Base-by-base conservation (phyloP, 2,329 filamentous ascomycete species). In the Salinomyces thailandicus region DNA sequence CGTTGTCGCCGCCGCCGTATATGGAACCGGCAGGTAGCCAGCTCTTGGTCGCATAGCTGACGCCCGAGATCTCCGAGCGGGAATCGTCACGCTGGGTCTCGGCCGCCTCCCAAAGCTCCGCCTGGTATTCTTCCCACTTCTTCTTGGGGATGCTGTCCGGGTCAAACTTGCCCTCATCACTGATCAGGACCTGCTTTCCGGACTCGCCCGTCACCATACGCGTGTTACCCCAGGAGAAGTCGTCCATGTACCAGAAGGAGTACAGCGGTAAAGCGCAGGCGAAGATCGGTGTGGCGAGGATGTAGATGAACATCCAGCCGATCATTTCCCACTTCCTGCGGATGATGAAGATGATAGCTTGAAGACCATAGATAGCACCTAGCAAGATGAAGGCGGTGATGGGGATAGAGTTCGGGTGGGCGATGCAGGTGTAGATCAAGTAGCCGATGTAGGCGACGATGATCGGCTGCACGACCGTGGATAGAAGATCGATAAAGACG, bases 311-410 rank as follows among this genome's bases (percentile, higher is more conserved):
- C 86, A 98, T 95, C 91, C 91, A 98, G 22, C 89, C 91, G 50
- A 98, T 81, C 89, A 96, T 96, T 61, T 98, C 89, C 91, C 91
- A 98, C 67, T 95, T 95, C 54, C 89, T 82, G 40, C 85, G 82
- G 38, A 95, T 57, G 53, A 96, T 94, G 68, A 98, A 98, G 60
- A 98, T 95, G 56, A 96, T 79, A 29, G 84, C 89, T 55, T 98
- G 91, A 11, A 98, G 67, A 76, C 91, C 91, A 60, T 96, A 98
- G 52, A 98, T 91, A n/a, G 83, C 89, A 53, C 76, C 91, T 7
- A 98, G 73, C 33, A 98, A 70, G 55, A 98, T 75, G 59, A 98
- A 93, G 1, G 91, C 80, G 0, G 83, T 93, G 39, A 89, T 63
- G 0, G 89, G 89, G 5, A 96, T 70, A 5, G 80, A 68, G 2